Percentiles rank a stretch among this genome's conserved stretches.
Conservation (phyloP, 257 asterid genomes). For the Gardenia jasminoides region DNA sequence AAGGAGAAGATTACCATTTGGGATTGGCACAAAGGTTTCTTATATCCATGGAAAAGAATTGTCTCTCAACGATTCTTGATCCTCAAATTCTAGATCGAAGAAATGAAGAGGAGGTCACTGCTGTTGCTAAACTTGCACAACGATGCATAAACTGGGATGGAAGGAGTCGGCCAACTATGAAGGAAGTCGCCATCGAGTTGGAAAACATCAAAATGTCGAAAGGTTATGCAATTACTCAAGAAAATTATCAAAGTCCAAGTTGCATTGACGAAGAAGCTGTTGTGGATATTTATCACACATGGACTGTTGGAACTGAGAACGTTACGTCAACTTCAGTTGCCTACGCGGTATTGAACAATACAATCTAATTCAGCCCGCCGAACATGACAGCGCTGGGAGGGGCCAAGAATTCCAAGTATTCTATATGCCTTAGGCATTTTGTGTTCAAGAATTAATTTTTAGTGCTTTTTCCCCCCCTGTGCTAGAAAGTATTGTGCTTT, state of each 20-base stretch:
- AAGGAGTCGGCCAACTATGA: slow-evolving; percentile 10
- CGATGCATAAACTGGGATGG: neutral
- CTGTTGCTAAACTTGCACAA: slow-evolving; percentile 5
- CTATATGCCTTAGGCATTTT: no score
- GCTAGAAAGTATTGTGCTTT: no score
- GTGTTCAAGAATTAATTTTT: no score
- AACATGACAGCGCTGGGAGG: no score
- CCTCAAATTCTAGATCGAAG: neutral
- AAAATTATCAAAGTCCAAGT: neutral
- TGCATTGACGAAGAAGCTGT: neutral
- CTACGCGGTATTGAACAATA: neutral
- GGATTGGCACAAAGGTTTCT: neutral
- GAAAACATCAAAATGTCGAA: neutral
- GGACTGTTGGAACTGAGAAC: neutral
- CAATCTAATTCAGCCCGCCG: neutral
- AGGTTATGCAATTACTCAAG: neutral
- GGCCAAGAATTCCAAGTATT: no score
- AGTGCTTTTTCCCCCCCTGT: no score
- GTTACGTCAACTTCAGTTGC: neutral
- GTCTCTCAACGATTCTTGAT: neutral
- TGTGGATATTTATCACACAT: neutral
- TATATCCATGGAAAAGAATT: neutral
- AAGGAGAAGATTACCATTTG: neutral
- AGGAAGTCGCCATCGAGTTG: neutral
- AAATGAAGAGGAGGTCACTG: neutral